Base-by-base conservation (phyloP, 1,139 yeast genomes). In the Diutina siamensis region DNA sequence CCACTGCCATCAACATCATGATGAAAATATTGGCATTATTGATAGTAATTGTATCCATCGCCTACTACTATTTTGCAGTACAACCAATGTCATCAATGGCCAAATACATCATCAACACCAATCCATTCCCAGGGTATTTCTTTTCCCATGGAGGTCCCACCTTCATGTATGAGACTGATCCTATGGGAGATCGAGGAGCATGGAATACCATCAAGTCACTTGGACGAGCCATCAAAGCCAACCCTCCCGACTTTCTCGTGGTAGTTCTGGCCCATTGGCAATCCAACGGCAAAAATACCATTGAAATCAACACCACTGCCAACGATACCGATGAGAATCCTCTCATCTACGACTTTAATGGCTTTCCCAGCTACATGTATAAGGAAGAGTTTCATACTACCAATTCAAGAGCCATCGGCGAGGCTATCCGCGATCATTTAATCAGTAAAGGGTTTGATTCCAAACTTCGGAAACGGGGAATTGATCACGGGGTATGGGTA, bases 401-500 rank as follows among this genome's bases (percentile, higher is more conserved):
- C 44, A 67, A 70, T 42, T 70, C 74, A 45, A 48, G 58, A 0
- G 53, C 55, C 8, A 50, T 82, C 7, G 76, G 83, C 0, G 50
- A 64, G 18, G 63, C 67, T 47, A 62, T 83, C 18, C 65, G 67
- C 35, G 54, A 62, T 1, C 60, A 69, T 10, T 62, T 84, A 35
- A 52, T 54, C 15, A 51, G 57, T 3, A 52, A 59, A 12, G 82
- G 80, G 0, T 65, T 83, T 44, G 53, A 64, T 1, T 62, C 78
- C 1, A 61, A 62, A 31, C 52, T 76, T 18, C 63, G 69, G 18
- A 57, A 62, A 18, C 65, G 94, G 47, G 94, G 94, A 3, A 59
- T 84, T 19, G 94, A 84, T 57, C 94, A 84, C 60, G 94, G 94
- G 1, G 82, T 72, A 2, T 84, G 92, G 88, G 87, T 81, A 1